phyloP scores from a whole-genome alignment of 2,329 filamentous ascomycete genomes.

The Podosphaera aphanis region DNA sequence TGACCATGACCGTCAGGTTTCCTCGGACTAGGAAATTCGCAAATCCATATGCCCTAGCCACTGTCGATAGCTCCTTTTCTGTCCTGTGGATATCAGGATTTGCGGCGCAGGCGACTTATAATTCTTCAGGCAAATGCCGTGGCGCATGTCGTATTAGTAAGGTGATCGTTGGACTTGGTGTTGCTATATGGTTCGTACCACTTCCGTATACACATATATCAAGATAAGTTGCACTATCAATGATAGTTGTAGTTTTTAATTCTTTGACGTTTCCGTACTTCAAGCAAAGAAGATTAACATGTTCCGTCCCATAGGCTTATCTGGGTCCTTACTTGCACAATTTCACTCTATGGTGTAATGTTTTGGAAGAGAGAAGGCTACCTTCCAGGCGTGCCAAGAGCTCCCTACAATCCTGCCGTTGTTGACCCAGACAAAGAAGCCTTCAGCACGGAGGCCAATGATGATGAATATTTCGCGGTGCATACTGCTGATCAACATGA shows the following conservation, averaged over 20 bases:
- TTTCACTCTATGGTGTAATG: conserved; percentile 35
- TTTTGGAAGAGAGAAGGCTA: conserved; percentile 38
- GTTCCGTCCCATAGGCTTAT: conserved; percentile 22
- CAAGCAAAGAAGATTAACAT: neutral
- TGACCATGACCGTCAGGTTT: conserved; percentile 40
- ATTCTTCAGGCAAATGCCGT: conserved; percentile 30
- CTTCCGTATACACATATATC: neutral
- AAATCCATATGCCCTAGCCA: conserved; percentile 36
- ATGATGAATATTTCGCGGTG: conserved; percentile 41
- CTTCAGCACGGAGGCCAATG: conserved; percentile 43
- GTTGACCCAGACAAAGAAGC: conserved; percentile 48
- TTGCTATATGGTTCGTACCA: conserved; percentile 33
- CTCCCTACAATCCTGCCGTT: conserved; percentile 14
- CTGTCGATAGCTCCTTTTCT: conserved; percentile 31
- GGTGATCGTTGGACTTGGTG: conserved; percentile 35
- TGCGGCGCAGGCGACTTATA: conserved; percentile 40
- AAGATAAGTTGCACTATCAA: neutral
- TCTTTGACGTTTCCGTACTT: neutral
- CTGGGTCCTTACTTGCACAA: conserved; percentile 27
- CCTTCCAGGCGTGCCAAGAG: conserved; percentile 25
- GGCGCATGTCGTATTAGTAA: conserved; percentile 36
- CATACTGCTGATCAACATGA: conserved; percentile 21
- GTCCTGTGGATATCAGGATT: conserved; percentile 45
- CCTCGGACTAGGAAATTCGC: conserved; percentile 36
- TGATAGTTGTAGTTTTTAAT: neutral